Evolutionary conservation across 495 filamentous ascomycete species (phyloP).

Genomic region (Cairneyella variabilis): DNA sequence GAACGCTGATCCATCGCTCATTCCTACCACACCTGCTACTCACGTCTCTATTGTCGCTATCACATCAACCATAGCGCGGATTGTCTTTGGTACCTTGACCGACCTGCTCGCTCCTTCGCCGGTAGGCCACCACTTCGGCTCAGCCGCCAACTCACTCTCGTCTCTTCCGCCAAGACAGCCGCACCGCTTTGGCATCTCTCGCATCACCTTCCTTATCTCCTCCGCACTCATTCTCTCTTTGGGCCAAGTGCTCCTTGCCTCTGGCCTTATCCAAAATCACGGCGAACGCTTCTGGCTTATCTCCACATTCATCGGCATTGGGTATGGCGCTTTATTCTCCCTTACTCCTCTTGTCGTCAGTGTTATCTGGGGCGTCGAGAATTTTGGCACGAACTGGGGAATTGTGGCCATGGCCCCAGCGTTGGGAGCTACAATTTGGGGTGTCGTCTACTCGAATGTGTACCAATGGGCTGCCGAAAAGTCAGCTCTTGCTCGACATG

Average conservation of each 20-base stretch:
- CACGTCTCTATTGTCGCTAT: constrained; percentile 90
- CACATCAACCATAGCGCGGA: constrained; percentile 83
- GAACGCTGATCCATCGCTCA: constrained; percentile 34
- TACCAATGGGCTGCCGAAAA: constrained; percentile 63
- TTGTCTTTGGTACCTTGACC: constrained; percentile 79
- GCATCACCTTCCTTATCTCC: constrained; percentile 72
- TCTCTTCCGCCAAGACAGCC: constrained; percentile 19
- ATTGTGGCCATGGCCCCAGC: constrained; percentile 90
- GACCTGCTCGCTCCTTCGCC: constrained; percentile 79
- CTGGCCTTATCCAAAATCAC: constrained; percentile 62
- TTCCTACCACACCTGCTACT: constrained; percentile 68
- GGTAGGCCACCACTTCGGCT: constrained; percentile 27
- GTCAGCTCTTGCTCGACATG: constrained; percentile 19
- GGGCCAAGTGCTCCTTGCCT: constrained; percentile 71
- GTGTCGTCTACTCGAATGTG: constrained; percentile 71
- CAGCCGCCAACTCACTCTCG: constrained; percentile 20
- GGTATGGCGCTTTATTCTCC: constrained; percentile 89
- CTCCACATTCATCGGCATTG: constrained; percentile 75
- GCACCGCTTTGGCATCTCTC: constrained; percentile 64
- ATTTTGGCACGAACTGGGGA: constrained; percentile 98
- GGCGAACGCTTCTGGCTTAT: constrained; percentile 73
- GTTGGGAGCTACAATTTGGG: constrained; percentile 79
- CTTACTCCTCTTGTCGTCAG: constrained; percentile 86
- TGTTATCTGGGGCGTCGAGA: constrained; percentile 96
- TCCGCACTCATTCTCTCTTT: constrained; percentile 72